Evolutionary conservation across 2,329 filamentous ascomycete species (phyloP), one percentile per base, ranked within the genome.

Genomic region (Sarocladiaceae sp.): DNA sequence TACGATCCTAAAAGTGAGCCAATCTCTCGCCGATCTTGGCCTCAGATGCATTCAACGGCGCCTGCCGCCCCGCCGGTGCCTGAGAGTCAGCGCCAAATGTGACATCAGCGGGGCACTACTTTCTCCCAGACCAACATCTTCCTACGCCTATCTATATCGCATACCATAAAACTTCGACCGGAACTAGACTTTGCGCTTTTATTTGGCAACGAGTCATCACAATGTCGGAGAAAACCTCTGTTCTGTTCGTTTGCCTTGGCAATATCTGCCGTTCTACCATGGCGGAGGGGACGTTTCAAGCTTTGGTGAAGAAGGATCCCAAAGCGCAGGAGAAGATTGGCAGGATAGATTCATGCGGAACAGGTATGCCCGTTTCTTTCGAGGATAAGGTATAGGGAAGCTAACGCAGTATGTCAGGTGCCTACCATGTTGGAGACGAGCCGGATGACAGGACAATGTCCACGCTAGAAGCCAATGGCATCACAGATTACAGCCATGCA

Each of bases 211-310:
- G n/a, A n/a, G n/a, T n/a, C n/a, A n/a, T 20, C 36, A 62, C 56
- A 18, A 71, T 72, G 70, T 54, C 70, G 6, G 70, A 72, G 55
- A 66, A 68, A 35, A 59, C 89, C 52, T 91, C 86, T 2, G 87
- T 97, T 33, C 82, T 97, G 50, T 97, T 97, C 66, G 93, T 97
- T 60, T 99, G 94, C 71, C 79, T 97, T 29, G 94, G 94, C 67
- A 99, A 99, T 71, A 97, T 97, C 64, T 99, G 91, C 67, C 78
- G 81, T 55, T 96, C 91, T 7, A 89, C 94, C 28, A 97, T 99
- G 94, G 90, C 92, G 42, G 93, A 97, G 75, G 94, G 89, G 48
- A 88, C 96, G 58, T 97, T 99, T 72, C 83, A 84, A 54, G 81
- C 85, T 55, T 73, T 94, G 36, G 79, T 79, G 36, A 76, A 80